Evolutionary conservation across 2,329 filamentous ascomycete genomes (phyloP).

Genomic region (Fusarium palustre): DNA sequence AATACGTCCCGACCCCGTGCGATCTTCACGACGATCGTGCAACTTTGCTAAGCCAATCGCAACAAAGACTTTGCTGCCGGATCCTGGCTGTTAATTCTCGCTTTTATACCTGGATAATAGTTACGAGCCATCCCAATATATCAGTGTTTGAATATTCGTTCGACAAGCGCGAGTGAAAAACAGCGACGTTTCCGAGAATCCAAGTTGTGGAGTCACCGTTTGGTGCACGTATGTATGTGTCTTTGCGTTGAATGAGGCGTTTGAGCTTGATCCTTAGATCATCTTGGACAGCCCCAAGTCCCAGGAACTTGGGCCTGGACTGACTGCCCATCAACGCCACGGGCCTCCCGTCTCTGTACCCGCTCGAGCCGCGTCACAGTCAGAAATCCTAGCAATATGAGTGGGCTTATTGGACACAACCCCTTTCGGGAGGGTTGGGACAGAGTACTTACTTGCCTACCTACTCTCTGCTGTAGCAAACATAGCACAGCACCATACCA

Average conservation of each 20-base stretch:
- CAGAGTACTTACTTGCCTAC: not conserved
- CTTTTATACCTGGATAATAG: slow-evolving; percentile 15
- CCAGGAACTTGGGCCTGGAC: slow-evolving; percentile 46
- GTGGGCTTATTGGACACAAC: slow-evolving; percentile 27
- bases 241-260: slow-evolving; percentile 26
- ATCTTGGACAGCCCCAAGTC: slow-evolving; percentile 33
- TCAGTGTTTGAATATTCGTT: slow-evolving; percentile 20
- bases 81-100: slow-evolving; percentile 21
- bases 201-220: slow-evolving; percentile 6
- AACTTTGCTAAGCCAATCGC: slow-evolving; percentile 52
- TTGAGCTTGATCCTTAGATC: slow-evolving; percentile 18
- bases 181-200: not conserved
- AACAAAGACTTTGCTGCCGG: slow-evolving; percentile 46
- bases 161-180: slow-evolving; percentile 7
- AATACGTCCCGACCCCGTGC: slow-evolving; percentile 45
- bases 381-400: slow-evolving; percentile 29
- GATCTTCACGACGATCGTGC: slow-evolving; percentile 48
- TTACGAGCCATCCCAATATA: slow-evolving; percentile 15
- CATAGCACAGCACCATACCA: slow-evolving; percentile 7
- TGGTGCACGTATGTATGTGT: slow-evolving; percentile 9
- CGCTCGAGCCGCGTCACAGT: slow-evolving; percentile 42
- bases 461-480: slow-evolving; percentile 18
- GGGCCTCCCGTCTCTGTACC: slow-evolving; percentile 43
- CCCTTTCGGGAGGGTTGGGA: slow-evolving; percentile 28
- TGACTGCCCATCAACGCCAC: slow-evolving; percentile 46